Conservation (phyloP, 2,329 filamentous ascomycete species). For the Aspergillus alliaceus region DNA sequence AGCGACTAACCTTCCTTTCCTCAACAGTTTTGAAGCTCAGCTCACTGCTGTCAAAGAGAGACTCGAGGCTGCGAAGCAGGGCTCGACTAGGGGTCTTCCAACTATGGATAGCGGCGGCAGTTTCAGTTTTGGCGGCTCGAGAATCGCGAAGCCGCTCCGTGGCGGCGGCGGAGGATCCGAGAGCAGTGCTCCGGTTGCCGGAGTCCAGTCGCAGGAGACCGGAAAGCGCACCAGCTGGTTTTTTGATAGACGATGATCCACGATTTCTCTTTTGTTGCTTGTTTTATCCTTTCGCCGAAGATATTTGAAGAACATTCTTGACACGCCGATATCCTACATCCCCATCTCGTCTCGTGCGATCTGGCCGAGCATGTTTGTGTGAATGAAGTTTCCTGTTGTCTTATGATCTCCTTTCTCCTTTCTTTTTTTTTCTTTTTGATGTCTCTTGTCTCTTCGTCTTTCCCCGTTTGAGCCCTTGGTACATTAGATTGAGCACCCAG, state of each 20-base stretch:
- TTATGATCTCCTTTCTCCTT: slow-evolving; percentile 1
- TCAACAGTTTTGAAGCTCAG: slow-evolving; percentile 86
- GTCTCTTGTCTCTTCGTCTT: background rate
- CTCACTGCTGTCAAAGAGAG: slow-evolving; percentile 97
- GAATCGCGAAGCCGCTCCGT: slow-evolving; percentile 66
- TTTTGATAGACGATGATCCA: slow-evolving; percentile 46
- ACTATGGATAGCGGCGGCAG: slow-evolving; percentile 63
- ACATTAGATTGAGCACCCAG: slow-evolving; percentile 7
- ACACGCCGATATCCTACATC: slow-evolving; percentile 8
- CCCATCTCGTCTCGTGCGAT: slow-evolving; percentile 1
- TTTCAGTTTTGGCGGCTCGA: slow-evolving; percentile 67
- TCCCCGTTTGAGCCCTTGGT: slow-evolving; percentile 2
- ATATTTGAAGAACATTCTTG: slow-evolving; percentile 18
- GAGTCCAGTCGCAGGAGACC: slow-evolving; percentile 68
- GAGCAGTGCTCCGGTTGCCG: slow-evolving; percentile 38
- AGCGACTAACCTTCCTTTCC: slow-evolving; percentile 10
- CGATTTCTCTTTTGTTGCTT: slow-evolving; percentile 28
- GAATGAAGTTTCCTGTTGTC: slow-evolving; percentile 6
- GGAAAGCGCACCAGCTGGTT: slow-evolving; percentile 64
- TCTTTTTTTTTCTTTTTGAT: slow-evolving; percentile 4
- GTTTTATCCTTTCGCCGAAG: slow-evolving; percentile 24
- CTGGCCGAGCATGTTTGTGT: slow-evolving; percentile 4
- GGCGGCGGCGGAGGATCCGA: slow-evolving; percentile 44
- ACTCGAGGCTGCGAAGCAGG: slow-evolving; percentile 89
- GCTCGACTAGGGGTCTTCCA: slow-evolving; percentile 80